Evolutionary conservation across 73 alveolate species (phyloP), one percentile per base, ranked within the genome.

Genomic region (Paramecium sonneborni): DNA sequence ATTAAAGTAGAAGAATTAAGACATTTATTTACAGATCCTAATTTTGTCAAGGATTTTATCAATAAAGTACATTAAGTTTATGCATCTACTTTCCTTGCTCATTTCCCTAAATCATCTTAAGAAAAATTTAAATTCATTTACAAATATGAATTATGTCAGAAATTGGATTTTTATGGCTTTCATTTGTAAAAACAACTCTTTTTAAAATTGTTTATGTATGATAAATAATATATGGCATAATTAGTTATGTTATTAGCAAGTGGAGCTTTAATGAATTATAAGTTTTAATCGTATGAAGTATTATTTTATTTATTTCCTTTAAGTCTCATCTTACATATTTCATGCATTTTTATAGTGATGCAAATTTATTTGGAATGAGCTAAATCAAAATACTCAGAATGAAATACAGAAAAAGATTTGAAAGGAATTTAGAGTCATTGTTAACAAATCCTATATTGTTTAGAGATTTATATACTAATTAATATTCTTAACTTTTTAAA

Each of bases 321-420:
- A 52, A 52, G 93, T 48, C 79, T 14, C 93, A 86, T 67, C 32
- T 86, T 1, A 58, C 79, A 1, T 86, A 86, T 26, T 86, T 57
- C 28, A 86, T 86, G 93, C 93, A 86, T 18, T 86, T 86, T 62
- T 62, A 86, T 37, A 58, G 88, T 24, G 93, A 86, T 86, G 48
- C 52, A 0, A 52, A 86, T 37, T 30, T 86, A 34, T 86, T 52
- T 21, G 93, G 93, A 34, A 86, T 86, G 93, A 58, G 67, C 21
- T 44, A 38, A 32, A 56, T 86, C 8, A 39, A 86, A 24, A 62
- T 76, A n/a, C 9, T 86, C 14, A 38, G 38, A n/a, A 62, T 52
- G 21, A 86, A 52, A 38, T 58, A 38, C 18, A 86, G 93, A 38
- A 86, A 86, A 32, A 52, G 72, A 35, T 62, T 86, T 18, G 67